Percentiles rank a stretch among this genome's conserved stretches.
phyloP scores from a whole-genome alignment of 108 stramenopile genomes.

The Chaetoceros tenuissimus region DNA sequence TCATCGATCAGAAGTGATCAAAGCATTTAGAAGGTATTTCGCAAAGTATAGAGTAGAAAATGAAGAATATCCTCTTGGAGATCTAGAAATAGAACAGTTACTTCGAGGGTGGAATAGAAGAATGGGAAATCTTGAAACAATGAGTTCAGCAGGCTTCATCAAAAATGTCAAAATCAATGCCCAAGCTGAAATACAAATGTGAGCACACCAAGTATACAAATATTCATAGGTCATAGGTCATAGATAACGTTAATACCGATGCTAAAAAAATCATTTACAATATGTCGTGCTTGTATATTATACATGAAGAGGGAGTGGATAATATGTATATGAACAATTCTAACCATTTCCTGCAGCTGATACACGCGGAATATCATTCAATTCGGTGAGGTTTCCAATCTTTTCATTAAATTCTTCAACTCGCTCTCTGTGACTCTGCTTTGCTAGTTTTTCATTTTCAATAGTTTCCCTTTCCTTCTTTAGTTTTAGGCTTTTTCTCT shows the following conservation, averaged over 20 bases:
- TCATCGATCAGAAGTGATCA: constrained; percentile 64
- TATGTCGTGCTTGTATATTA: too few relatives aligned
- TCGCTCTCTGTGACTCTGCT: constrained; percentile 45
- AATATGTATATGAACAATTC: background rate
- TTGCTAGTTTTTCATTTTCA: constrained; percentile 53
- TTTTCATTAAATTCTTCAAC: constrained; percentile 80
- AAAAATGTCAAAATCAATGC: constrained; percentile 54
- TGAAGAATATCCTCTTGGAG: constrained; percentile 48
- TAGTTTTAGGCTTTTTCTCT: constrained; percentile 35
- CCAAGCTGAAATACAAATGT: constrained; percentile 34
- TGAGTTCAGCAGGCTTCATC: constrained; percentile 71
- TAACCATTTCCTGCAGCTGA: constrained; percentile 76
- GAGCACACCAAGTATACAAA: too few relatives aligned
- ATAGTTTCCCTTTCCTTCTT: constrained; percentile 43
- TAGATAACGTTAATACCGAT: too few relatives aligned
- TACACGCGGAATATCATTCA: constrained; percentile 81
- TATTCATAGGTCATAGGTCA: too few relatives aligned
- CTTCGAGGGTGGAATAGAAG: constrained; percentile 55
- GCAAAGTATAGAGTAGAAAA: constrained; percentile 73
- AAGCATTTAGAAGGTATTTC: constrained; percentile 74
- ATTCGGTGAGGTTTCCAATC: constrained; percentile 60
- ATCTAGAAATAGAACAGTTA: constrained; percentile 74
- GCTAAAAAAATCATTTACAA: too few relatives aligned
- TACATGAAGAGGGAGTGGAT: too few relatives aligned
- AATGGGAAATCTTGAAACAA: constrained; percentile 38